phyloP scores from a whole-genome alignment of 495 filamentous ascomycete species.

The Durotheca rogersii region DNA sequence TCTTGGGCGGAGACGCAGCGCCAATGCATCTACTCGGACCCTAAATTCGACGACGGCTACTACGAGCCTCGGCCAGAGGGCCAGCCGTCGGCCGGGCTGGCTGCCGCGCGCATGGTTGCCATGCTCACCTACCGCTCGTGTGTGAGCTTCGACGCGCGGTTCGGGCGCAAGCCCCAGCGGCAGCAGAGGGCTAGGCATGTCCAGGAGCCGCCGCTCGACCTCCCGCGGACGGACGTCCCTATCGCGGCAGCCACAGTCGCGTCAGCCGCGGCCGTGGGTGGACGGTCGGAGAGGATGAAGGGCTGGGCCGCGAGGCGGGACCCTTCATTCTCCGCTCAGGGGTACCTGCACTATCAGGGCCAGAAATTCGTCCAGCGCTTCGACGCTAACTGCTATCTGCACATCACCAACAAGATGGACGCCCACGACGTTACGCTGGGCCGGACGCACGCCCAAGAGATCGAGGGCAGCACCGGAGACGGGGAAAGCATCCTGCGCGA shows the following conservation, averaged over 20 bases:
- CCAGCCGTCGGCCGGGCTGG: constrained; percentile 35
- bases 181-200: constrained; percentile 19
- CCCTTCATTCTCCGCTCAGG: constrained; percentile 37
- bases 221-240: constrained; percentile 19
- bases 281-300: constrained; percentile 16
- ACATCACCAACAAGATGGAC: constrained; percentile 43
- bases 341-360: constrained; percentile 42
- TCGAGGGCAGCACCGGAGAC: constrained; percentile 1
- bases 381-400: constrained; percentile 44
- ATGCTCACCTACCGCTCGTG: constrained; percentile 44
- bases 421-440: constrained; percentile 39
- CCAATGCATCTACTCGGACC: constrained; percentile 38
- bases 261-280: background rate
- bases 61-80: constrained; percentile 36
- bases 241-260: background rate
- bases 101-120: constrained; percentile 43
- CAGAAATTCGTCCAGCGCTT: constrained; percentile 42
- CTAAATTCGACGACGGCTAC: constrained; percentile 35
- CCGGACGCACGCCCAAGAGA: constrained; percentile 3
- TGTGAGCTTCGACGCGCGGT: constrained; percentile 37
- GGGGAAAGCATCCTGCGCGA: constrained; percentile 15
- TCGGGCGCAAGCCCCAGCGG: constrained; percentile 36
- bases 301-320: constrained; percentile 23
- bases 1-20: constrained; percentile 43
- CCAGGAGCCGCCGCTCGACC: constrained; percentile 23